Percentiles rank a stretch among this genome's conserved stretches.
These are phyloP conservation scores for Torrubiella hemipterigena DNA, from an alignment of 2,329 filamentous ascomycete genomes.

Conservation along the genomic window DNA sequence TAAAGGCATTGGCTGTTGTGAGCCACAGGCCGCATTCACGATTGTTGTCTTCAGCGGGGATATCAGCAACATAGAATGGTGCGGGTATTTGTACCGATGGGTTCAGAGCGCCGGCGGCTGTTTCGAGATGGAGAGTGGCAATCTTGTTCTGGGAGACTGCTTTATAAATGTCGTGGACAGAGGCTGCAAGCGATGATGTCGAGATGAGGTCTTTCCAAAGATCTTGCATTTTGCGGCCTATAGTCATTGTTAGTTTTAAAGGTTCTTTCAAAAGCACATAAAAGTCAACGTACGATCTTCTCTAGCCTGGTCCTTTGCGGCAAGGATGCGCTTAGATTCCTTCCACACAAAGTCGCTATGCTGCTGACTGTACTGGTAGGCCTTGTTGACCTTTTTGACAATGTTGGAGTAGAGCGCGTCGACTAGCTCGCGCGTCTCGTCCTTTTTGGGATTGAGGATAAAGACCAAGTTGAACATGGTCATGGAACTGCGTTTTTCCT, in stretches of 20 bases:
- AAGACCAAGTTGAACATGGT: constrained; percentile 98
- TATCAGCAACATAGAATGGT: constrained; percentile 58
- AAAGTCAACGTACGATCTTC: constrained; percentile 43
- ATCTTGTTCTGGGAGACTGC: constrained; percentile 77
- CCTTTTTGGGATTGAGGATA: constrained; percentile 66
- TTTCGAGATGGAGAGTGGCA: constrained; percentile 68
- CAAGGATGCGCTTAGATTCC: constrained; percentile 73
- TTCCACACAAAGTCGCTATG: constrained; percentile 84
- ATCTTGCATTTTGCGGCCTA: constrained; percentile 47
- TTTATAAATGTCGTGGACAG: constrained; percentile 70
- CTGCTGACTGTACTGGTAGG: constrained; percentile 84
- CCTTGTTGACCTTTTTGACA: constrained; percentile 84
- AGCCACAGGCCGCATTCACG: constrained; percentile 64
- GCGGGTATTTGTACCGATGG: constrained; percentile 54
- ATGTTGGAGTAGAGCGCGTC: constrained; percentile 77
- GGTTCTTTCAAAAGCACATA: background rate
- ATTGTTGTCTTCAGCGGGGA: constrained; percentile 56
- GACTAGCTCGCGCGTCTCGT: constrained; percentile 64
- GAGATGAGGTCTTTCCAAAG: constrained; percentile 62
- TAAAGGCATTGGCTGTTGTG: constrained; percentile 71
- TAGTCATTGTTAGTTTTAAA: constrained; percentile 7
- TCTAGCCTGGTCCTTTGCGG: constrained; percentile 69
- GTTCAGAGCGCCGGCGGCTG: constrained; percentile 42
- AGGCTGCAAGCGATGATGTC: constrained; percentile 67
- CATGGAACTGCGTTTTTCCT: constrained; percentile 61